These are phyloP conservation scores for Termitomyces sp. DNA, from an alignment of 1,284 basidiomycete species.

Conservation along the genomic window DNA sequence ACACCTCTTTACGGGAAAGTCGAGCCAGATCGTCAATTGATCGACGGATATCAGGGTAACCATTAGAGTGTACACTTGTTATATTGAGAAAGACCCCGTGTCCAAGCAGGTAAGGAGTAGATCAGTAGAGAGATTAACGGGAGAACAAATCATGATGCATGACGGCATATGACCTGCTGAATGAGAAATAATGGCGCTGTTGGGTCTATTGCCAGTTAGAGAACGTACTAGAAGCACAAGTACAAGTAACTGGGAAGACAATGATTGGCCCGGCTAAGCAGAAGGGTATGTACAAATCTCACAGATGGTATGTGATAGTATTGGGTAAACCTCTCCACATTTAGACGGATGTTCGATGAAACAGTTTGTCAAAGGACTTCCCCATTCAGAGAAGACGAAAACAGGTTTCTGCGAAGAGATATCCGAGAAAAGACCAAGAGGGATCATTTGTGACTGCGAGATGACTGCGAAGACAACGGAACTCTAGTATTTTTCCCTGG, in stretches of 20 bases:
- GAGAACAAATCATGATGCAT: not conserved
- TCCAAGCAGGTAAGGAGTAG: constrained; percentile 7
- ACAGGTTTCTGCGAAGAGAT: constrained; percentile 3
- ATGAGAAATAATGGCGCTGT: not conserved
- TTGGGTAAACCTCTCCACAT: constrained; percentile 3
- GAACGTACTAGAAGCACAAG: not conserved
- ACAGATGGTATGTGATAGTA: not conserved
- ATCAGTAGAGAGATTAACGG: constrained; percentile 3
- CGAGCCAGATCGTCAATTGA: not conserved
- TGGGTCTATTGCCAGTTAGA: not conserved
- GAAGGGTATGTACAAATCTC: not conserved
- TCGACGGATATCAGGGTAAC: constrained; percentile 3
- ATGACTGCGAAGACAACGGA: not conserved
- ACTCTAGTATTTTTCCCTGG: not conserved
- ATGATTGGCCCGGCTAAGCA: not conserved
- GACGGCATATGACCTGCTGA: constrained; percentile 2
- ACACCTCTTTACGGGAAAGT: not conserved
- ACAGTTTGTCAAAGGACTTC: not conserved
- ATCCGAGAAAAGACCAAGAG: constrained; percentile 2
- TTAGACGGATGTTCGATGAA: constrained; percentile 3
- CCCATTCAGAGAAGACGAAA: constrained; percentile 8
- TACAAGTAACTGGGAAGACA: not conserved
- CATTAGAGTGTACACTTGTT: constrained; percentile 5
- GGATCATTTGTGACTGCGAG: not conserved
- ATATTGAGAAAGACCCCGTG: constrained; percentile 10